These are phyloP conservation scores for Orbilia ellipsospora DNA, from an alignment of 2,329 filamentous ascomycete species.

Conservation along the genomic window DNA sequence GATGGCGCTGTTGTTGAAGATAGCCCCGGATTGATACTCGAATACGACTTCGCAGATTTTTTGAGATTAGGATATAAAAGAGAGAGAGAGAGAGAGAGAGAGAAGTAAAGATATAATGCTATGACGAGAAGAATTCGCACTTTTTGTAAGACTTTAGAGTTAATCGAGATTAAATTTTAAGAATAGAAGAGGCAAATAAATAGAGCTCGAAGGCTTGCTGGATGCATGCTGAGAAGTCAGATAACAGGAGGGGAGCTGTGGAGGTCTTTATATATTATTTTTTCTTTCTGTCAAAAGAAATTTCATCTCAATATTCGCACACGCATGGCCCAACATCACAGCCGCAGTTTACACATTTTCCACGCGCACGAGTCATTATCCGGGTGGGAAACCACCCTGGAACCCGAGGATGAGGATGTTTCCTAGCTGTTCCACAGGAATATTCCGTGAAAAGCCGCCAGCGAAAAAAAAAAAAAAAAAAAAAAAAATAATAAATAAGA, in stretches of 20 bases:
- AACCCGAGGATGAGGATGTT: slow-evolving; percentile 1
- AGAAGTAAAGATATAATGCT: too few species aligned
- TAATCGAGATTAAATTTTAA: too few species aligned
- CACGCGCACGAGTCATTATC: slow-evolving; percentile 1
- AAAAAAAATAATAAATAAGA: background rate
- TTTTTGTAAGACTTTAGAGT: too few species aligned
- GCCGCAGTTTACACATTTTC: background rate
- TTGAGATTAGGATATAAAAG: too few species aligned
- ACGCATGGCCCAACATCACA: background rate
- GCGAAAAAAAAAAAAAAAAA: background rate
- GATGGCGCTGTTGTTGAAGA: too few species aligned
- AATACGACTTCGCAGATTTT: too few species aligned
- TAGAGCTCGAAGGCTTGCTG: too few species aligned
- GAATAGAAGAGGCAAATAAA: too few species aligned
- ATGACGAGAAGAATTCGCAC: too few species aligned
- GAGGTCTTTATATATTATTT: slow-evolving; percentile 18
- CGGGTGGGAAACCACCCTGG: slow-evolving; percentile 6
- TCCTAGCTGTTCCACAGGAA: slow-evolving; percentile 9
- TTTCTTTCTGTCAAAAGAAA: slow-evolving; percentile 1
- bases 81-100: too few species aligned
- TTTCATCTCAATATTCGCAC: background rate
- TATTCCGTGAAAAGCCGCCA: slow-evolving; percentile 24
- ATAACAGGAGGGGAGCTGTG: background rate
- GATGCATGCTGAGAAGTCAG: too few species aligned
- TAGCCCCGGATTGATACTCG: too few species aligned